phyloP scores from a whole-genome alignment of 768 basidiomycete genomes.

The Hemileccinum rubropunctum region DNA sequence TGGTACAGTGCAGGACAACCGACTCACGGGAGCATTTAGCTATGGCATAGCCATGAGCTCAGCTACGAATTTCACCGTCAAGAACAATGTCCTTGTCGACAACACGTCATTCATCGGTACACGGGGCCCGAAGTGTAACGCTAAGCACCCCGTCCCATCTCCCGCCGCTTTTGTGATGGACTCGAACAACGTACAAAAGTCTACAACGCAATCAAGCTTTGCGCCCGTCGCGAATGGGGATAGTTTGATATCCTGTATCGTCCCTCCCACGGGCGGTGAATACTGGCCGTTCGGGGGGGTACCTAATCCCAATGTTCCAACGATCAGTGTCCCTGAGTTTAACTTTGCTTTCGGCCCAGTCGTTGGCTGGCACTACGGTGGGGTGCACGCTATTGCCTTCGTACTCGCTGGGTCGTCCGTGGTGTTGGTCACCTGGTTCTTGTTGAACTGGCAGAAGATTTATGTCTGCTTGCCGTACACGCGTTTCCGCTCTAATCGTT shows the following conservation, averaged over 20 bases:
- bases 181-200: slow-evolving; percentile 36
- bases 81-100: slow-evolving; percentile 56
- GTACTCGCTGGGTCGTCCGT: no score
- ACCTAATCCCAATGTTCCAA: slow-evolving; percentile 32
- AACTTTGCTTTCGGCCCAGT: slow-evolving; percentile 8
- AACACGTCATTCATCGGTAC: slow-evolving; percentile 77
- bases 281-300: slow-evolving; percentile 70
- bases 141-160: slow-evolving; percentile 36
- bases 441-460: no score
- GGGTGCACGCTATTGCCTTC: slow-evolving; percentile 19
- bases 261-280: slow-evolving; percentile 63
- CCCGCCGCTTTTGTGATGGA: slow-evolving; percentile 63
- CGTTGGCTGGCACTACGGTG: slow-evolving; percentile 30
- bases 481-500: background rate
- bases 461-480: background rate
- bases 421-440: no score
- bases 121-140: slow-evolving; percentile 64
- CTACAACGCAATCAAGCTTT: slow-evolving; percentile 54
- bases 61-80: slow-evolving; percentile 63
- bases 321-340: slow-evolving; percentile 4
- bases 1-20: slow-evolving; percentile 58
- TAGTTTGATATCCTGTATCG: slow-evolving; percentile 56
- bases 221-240: slow-evolving; percentile 49
- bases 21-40: slow-evolving; percentile 64
- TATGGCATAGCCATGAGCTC: slow-evolving; percentile 69